phyloP scores from a whole-genome alignment of 805 yeast species.

The Lipomyces mesembrius region DNA sequence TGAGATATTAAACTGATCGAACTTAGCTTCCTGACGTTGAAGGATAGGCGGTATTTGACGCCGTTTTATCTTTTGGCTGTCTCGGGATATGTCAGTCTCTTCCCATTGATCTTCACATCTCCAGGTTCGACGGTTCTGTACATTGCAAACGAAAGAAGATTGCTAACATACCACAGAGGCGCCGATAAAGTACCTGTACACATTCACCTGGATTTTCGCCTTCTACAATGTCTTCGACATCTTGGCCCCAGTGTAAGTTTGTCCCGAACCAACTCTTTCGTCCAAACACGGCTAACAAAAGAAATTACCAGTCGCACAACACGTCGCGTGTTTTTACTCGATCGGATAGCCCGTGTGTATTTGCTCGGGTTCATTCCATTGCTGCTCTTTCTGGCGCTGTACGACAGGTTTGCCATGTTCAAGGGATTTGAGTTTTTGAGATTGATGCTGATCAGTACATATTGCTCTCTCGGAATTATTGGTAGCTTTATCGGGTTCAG shows the following conservation, averaged over 20 bases:
- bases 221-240: constrained; percentile 74
- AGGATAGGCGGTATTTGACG: constrained; percentile 71
- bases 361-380: constrained; percentile 69
- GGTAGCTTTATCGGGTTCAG: constrained; percentile 86
- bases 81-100: constrained; percentile 83
- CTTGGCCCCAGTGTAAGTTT: constrained; percentile 40
- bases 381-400: constrained; percentile 59
- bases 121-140: constrained; percentile 44
- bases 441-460: constrained; percentile 80
- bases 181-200: constrained; percentile 73
- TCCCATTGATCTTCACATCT: constrained; percentile 82
- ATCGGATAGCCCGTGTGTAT: constrained; percentile 69
- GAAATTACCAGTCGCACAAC: constrained; percentile 12
- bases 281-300: neutral
- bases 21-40: constrained; percentile 69
- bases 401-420: constrained; percentile 54
- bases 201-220: constrained; percentile 83
- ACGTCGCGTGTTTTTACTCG: constrained; percentile 60
- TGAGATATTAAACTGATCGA: neutral
- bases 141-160: neutral
- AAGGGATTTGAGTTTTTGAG: constrained; percentile 72
- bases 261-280: neutral
- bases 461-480: constrained; percentile 83
- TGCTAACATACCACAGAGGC: constrained; percentile 54
- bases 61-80: constrained; percentile 73